Evolutionary conservation across 225 moss, liverwort and hornwort genomes (phyloP).

Genomic region (Pleurozium schreberi): DNA sequence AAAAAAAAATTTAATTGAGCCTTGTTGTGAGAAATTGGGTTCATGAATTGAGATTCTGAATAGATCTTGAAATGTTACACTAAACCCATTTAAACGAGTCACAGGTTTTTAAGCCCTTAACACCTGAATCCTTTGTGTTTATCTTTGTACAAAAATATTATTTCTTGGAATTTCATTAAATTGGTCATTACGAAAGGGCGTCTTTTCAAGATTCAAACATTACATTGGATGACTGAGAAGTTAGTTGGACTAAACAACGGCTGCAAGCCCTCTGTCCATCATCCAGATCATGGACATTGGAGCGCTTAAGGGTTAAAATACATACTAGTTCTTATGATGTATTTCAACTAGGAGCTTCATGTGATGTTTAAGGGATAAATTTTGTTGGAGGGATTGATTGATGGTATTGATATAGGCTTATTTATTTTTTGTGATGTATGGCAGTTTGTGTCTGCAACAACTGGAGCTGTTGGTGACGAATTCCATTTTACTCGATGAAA

Average conservation of each 20-base stretch:
- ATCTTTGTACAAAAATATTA: too few relatives aligned
- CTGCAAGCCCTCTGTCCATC: too few relatives aligned
- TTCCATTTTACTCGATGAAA: conserved; percentile 12
- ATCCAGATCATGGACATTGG: too few relatives aligned
- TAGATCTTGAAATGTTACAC: background rate
- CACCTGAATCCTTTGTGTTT: too few relatives aligned
- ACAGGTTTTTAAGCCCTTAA: background rate
- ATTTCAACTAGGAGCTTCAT: too few relatives aligned
- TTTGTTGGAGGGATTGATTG: background rate
- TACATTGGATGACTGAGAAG: too few relatives aligned
- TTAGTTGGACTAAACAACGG: too few relatives aligned
- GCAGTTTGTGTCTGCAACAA: conserved; percentile 39
- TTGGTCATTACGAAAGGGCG: too few relatives aligned
- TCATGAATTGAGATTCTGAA: background rate
- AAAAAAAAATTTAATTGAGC: background rate
- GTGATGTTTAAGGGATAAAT: background rate
- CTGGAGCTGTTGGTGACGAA: conserved; percentile 16
- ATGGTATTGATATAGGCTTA: background rate
- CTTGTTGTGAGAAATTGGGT: background rate
- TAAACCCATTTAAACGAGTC: too few relatives aligned
- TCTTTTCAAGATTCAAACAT: too few relatives aligned
- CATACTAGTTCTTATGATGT: background rate
- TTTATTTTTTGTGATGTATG: background rate
- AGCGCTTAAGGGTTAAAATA: background rate
- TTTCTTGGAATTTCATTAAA: too few relatives aligned